phyloP scores from a whole-genome alignment of 305 asterid species.

The Lippia alba region DNA sequence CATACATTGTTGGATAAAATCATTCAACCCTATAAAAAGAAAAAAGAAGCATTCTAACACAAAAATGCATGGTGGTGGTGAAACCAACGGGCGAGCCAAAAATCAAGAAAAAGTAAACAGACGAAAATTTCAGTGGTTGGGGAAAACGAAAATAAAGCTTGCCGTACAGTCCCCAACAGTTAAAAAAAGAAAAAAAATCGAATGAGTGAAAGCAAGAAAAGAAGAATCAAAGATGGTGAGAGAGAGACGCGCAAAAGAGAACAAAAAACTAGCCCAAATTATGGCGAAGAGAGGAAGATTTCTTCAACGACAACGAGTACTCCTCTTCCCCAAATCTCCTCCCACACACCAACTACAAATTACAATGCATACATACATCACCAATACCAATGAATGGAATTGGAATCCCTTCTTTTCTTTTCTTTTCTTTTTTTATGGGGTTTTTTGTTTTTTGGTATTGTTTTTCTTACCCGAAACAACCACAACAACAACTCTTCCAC shows the following conservation, averaged over 20 bases:
- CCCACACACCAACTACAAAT: constrained; percentile 36
- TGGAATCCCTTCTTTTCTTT: constrained; percentile 54
- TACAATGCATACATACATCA: constrained; percentile 30
- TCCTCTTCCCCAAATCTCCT: constrained; percentile 34
- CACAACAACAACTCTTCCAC: constrained; percentile 45
- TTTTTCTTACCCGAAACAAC: constrained; percentile 51
- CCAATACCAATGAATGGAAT: constrained; percentile 61
- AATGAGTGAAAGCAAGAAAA: constrained; percentile 43
- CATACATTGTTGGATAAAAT: too few relatives aligned
- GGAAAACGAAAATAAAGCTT: constrained; percentile 57
- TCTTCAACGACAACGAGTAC: constrained; percentile 47
- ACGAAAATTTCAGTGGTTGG: constrained; percentile 42
- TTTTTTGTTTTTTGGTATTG: constrained; percentile 7
- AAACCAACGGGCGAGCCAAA: constrained; percentile 5
- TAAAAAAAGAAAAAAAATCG: constrained; percentile 29
- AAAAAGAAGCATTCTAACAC: neutral
- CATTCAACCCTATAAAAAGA: too few relatives aligned
- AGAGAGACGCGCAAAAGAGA: constrained; percentile 1
- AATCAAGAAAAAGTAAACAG: constrained; percentile 33
- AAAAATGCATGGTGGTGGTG: constrained; percentile 13
- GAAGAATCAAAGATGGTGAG: constrained; percentile 20
- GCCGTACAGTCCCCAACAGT: constrained; percentile 45
- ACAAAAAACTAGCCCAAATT: constrained; percentile 30
- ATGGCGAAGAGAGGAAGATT: constrained; percentile 36
- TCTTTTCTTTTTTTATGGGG: neutral